A percentile compares a stretch with the other conserved stretches of the same genome.
Conservation (phyloP, 2,329 filamentous ascomycete genomes). For the Ascochyta pisi region DNA sequence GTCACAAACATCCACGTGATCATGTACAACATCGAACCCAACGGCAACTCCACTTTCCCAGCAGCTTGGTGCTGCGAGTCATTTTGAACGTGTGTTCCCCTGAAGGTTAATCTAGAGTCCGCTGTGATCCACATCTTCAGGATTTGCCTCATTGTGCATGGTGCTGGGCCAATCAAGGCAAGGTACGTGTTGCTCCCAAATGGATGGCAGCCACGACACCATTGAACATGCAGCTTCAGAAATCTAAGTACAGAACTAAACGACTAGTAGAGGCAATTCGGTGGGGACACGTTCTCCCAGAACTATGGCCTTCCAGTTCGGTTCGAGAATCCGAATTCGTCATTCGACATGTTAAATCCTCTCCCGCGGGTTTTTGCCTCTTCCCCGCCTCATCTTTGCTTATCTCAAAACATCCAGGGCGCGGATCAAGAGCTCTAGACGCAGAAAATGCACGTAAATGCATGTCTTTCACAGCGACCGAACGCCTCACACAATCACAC, state of each 20-base stretch:
- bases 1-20: conserved; percentile 2
- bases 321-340: conserved; percentile 6
- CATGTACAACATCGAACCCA: not conserved
- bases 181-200: conserved; percentile 38
- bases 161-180: conserved; percentile 34
- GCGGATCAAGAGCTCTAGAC: not conserved
- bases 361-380: conserved; percentile 6
- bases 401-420: not conserved
- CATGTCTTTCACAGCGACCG: not conserved
- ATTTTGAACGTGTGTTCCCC: conserved; percentile 5
- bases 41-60: conserved; percentile 11
- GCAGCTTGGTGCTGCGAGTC: conserved; percentile 13
- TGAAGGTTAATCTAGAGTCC: conserved; percentile 7
- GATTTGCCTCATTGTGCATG: conserved; percentile 22
- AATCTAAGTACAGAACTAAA: not conserved
- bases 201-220: conserved; percentile 30
- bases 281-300: conserved; percentile 19
- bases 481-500: conserved; percentile 20
- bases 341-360: conserved; percentile 21
- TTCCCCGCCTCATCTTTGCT: conserved; percentile 12
- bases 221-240: conserved; percentile 15
- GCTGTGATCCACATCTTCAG: conserved; percentile 2
- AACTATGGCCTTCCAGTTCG: conserved; percentile 8
- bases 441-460: conserved; percentile 7
- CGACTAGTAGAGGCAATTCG: not conserved